phyloP scores from a whole-genome alignment of 371 early-diverging fungal species.

The Mucor plumbeus region DNA sequence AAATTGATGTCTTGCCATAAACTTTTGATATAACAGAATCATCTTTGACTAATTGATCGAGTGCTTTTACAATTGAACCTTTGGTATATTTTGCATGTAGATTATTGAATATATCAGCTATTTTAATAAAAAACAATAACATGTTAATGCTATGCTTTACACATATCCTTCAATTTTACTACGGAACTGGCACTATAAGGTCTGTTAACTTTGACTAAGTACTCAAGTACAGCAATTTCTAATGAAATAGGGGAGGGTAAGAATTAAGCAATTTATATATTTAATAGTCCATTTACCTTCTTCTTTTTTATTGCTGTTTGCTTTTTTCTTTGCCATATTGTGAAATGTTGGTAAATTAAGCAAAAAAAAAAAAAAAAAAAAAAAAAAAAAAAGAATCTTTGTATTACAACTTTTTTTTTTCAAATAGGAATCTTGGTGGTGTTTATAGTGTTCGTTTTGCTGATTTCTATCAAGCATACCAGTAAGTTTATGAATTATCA shows the following conservation, averaged over 20 bases:
- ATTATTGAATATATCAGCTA: conserved; percentile 37
- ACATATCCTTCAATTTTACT: not conserved
- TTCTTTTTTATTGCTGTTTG: not conserved
- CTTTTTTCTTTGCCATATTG: not conserved
- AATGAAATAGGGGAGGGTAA: not conserved
- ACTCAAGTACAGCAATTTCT: conserved; percentile 26
- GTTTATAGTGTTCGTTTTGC: too few relatives aligned
- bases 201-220: conserved; percentile 28
- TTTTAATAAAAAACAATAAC: not conserved
- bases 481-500: too few relatives aligned
- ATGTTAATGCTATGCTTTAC: not conserved
- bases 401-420: not conserved
- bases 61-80: conserved; percentile 15
- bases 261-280: not conserved
- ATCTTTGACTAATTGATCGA: conserved; percentile 24
- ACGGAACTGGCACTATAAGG: conserved; percentile 36
- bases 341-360: too few relatives aligned
- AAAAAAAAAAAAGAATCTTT: too few relatives aligned
- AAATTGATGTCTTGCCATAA: conserved; percentile 26
- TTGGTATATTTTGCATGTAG: conserved; percentile 30
- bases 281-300: not conserved
- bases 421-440: too few relatives aligned
- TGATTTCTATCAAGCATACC: too few relatives aligned
- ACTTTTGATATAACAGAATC: conserved; percentile 19
- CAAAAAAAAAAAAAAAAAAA: too few relatives aligned